phyloP scores from a whole-genome alignment of 2,329 filamentous ascomycete genomes.

The Fusarium armeniacum region DNA sequence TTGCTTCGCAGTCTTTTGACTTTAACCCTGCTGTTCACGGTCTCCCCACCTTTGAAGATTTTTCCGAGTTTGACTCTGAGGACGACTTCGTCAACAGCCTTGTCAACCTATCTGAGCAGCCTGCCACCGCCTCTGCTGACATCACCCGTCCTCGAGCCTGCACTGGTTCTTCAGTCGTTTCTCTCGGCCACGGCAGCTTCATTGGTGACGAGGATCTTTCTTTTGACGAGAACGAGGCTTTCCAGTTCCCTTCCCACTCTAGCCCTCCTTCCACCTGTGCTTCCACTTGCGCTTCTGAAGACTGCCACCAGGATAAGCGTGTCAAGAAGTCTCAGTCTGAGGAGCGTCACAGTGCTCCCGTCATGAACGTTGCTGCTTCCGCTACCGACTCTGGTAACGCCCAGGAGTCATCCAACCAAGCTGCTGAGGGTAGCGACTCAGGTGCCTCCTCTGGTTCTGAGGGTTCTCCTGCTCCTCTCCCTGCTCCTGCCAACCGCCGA shows the following conservation, averaged over 20 bases:
- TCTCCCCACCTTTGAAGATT: slow-evolving; percentile 83
- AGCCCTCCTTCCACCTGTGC: slow-evolving; percentile 62
- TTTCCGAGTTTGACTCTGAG: slow-evolving; percentile 91
- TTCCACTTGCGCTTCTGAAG: slow-evolving; percentile 59
- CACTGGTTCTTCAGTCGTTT: slow-evolving; percentile 77
- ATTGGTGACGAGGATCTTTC: slow-evolving; percentile 82
- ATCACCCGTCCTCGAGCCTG: slow-evolving; percentile 77
- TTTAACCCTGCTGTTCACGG: slow-evolving; percentile 67
- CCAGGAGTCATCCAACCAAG: slow-evolving; percentile 55
- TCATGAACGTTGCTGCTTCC: slow-evolving; percentile 59
- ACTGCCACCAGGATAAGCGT: slow-evolving; percentile 70
- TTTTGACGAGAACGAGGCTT: slow-evolving; percentile 76
- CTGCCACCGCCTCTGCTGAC: slow-evolving; percentile 62
- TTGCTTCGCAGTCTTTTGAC: slow-evolving; percentile 63
- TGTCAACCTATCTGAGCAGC: slow-evolving; percentile 70
- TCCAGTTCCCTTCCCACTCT: slow-evolving; percentile 72
- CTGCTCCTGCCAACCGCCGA: slow-evolving; percentile 83
- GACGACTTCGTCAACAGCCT: slow-evolving; percentile 83
- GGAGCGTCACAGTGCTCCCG: slow-evolving; percentile 54
- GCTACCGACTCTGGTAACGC: slow-evolving; percentile 54
- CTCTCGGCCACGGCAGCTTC: slow-evolving; percentile 82
- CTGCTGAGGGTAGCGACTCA: slow-evolving; percentile 57
- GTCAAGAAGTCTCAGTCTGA: slow-evolving; percentile 67
- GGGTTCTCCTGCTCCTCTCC: slow-evolving; percentile 58
- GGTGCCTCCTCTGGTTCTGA: slow-evolving; percentile 61